Evolutionary conservation across 2,329 filamentous ascomycete species (phyloP).

Genomic region (Penicillium sp.): DNA sequence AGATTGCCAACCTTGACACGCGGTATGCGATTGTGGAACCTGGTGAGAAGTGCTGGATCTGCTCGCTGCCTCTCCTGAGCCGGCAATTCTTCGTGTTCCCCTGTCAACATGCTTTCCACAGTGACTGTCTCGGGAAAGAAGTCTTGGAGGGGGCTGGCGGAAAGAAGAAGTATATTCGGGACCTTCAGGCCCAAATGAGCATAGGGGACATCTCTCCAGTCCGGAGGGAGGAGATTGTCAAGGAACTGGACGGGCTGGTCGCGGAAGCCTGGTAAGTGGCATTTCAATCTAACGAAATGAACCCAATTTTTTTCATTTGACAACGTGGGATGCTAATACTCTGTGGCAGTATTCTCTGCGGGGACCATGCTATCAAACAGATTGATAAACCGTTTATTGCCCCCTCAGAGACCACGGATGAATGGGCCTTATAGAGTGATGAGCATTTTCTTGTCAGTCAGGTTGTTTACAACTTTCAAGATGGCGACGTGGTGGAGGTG

Average conservation of each 20-base stretch:
- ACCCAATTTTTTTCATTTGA: background rate
- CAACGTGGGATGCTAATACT: constrained; percentile 15
- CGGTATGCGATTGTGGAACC: constrained; percentile 96
- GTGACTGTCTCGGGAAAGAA: constrained; percentile 81
- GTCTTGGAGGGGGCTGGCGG: constrained; percentile 77
- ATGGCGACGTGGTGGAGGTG: no score
- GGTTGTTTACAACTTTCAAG: no score
- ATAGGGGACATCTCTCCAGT: constrained; percentile 64
- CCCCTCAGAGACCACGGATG: constrained; percentile 63
- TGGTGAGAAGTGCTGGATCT: constrained; percentile 88
- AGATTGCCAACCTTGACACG: constrained; percentile 78
- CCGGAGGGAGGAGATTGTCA: constrained; percentile 74
- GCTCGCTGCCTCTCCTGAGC: constrained; percentile 75
- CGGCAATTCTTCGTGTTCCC: constrained; percentile 97
- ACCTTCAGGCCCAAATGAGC: constrained; percentile 77
- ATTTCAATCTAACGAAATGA: background rate
- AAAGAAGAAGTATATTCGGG: constrained; percentile 71
- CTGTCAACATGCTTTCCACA: constrained; percentile 96
- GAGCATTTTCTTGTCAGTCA: no score
- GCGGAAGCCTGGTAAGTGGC: constrained; percentile 73
- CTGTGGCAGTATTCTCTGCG: constrained; percentile 71
- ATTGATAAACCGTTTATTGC: constrained; percentile 90
- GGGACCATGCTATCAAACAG: constrained; percentile 87
- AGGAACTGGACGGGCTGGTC: constrained; percentile 85
- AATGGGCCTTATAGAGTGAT: constrained; percentile 63